A percentile compares a stretch with the other conserved stretches of the same genome.
phyloP scores from a whole-genome alignment of 2,329 filamentous ascomycete genomes.

The Tolypocladium pustulatum region DNA sequence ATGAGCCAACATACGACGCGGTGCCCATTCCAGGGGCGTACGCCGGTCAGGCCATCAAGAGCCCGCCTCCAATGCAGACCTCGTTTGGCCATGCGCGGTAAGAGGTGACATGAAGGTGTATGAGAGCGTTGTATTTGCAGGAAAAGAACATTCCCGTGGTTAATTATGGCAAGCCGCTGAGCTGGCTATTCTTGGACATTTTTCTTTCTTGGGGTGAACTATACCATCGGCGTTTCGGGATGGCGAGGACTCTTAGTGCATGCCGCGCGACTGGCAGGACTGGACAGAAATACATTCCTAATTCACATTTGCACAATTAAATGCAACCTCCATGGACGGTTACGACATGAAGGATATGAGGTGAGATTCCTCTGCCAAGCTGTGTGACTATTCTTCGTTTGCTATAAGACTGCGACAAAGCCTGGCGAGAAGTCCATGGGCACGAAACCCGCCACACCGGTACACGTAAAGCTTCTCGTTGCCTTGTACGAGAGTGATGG shows the following conservation, averaged over 20 bases:
- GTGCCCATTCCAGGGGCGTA: constrained; percentile 89
- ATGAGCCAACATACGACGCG: constrained; percentile 73
- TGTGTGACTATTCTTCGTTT: not conserved
- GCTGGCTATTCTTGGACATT: constrained; percentile 3
- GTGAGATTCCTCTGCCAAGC: not conserved
- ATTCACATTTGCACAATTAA: not conserved
- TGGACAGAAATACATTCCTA: not conserved
- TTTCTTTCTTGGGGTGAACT: not conserved
- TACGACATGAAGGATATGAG: not conserved
- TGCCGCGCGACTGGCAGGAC: constrained; percentile 1
- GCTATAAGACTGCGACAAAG: not conserved
- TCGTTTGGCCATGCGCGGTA: constrained; percentile 26
- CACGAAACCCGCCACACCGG: not conserved
- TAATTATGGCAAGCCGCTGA: not conserved
- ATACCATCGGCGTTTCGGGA: constrained; percentile 10
- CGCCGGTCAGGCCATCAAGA: constrained; percentile 42
- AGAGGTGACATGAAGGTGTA: not conserved
- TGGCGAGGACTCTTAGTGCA: not conserved
- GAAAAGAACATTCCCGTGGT: not conserved
- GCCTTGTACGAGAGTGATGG: not conserved
- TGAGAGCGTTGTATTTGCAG: not conserved
- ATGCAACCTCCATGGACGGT: not conserved
- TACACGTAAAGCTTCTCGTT: not conserved
- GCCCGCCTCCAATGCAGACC: constrained; percentile 34
- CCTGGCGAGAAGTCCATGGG: not conserved